phyloP scores from a whole-genome alignment of 2,329 filamentous ascomycete genomes.

The Colletotrichum eleusines region DNA sequence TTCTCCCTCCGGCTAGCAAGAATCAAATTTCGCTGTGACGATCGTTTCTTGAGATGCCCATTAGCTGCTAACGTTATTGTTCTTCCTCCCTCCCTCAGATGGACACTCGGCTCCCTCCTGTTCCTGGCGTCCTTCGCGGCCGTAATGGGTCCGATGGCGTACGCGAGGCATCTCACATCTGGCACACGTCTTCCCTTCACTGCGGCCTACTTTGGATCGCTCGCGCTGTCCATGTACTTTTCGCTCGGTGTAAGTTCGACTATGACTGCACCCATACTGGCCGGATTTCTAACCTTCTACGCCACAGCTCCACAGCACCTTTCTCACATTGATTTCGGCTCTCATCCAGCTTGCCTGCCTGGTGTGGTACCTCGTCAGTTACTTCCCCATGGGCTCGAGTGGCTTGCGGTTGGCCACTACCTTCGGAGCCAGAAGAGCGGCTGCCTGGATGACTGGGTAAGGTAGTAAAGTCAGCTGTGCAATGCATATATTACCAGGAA shows the following conservation, averaged over 20 bases:
- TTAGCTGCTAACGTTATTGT: constrained; percentile 47
- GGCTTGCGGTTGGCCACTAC: constrained; percentile 87
- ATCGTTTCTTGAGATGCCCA: neutral
- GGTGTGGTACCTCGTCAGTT: constrained; percentile 94
- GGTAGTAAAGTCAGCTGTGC: neutral
- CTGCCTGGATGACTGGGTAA: constrained; percentile 87
- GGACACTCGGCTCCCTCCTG: constrained; percentile 91
- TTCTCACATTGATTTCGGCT: constrained; percentile 87
- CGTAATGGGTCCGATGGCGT: constrained; percentile 90
- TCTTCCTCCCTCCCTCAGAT: constrained; percentile 66
- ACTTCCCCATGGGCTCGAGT: constrained; percentile 96
- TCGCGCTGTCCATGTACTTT: constrained; percentile 90
- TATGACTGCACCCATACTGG: neutral
- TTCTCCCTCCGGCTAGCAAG: neutral
- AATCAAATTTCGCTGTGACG: neutral
- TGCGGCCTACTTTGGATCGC: constrained; percentile 93
- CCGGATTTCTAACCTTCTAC: constrained; percentile 43
- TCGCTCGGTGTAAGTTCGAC: constrained; percentile 84
- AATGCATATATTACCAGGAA: neutral
- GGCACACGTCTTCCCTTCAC: constrained; percentile 90
- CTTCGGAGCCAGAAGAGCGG: constrained; percentile 86
- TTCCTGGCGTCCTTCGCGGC: constrained; percentile 95
- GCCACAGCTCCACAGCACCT: constrained; percentile 80
- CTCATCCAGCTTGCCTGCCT: constrained; percentile 86
- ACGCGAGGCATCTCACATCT: constrained; percentile 86